Base-by-base conservation (phyloP, 2,329 filamentous ascomycete genomes). In the Trichoderma sp. region DNA sequence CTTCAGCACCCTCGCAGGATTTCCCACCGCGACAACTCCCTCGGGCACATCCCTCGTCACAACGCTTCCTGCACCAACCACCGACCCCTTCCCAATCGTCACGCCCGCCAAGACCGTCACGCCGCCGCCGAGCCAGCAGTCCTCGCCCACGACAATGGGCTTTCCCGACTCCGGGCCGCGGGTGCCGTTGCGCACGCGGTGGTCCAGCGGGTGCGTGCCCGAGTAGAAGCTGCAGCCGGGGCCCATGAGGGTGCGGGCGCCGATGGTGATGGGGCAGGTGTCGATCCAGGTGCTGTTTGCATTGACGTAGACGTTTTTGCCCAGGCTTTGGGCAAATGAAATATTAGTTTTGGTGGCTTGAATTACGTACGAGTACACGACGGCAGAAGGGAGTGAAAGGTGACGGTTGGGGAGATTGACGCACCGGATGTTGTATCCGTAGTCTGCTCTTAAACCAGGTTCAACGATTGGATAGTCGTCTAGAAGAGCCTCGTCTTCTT, bases 101-200 rank as follows among this genome's bases (percentile, higher is more conserved):
- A 97, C 89, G 0, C 93, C 93, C 0, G 92, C 89, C 55, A 94
- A 81, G 21, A 97, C 87, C 27, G 84, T 87, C 5, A 88, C 89
- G 75, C 89, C 90, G 0, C 91, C 91, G 1, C 90, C 92, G 35
- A 95, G 80, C 92, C 92, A 93, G 79, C 92, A 92, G 81, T 97
- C 93, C 72, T 93, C 90, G 0, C 90, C 92, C 65, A 97, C 88
- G 40, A 83, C 85, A 71, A 97, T 92, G 11, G 91, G 87, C 73
- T 87, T 88, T 0, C 93, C 94, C 10, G 82, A 75, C 78, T 97
- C 94, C 0, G 93, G 93, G 0, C 93, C 93, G 16, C 86, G 83
- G 0, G 86, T 89, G 0, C 93, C 93, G 75, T 94, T 91, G 35
- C 93, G 87, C 5, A 95, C 73, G 0, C 84, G 84, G 0, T 92